Conservation (phyloP, 1,284 basidiomycete genomes). For the Singerocomus rubriflavus region DNA sequence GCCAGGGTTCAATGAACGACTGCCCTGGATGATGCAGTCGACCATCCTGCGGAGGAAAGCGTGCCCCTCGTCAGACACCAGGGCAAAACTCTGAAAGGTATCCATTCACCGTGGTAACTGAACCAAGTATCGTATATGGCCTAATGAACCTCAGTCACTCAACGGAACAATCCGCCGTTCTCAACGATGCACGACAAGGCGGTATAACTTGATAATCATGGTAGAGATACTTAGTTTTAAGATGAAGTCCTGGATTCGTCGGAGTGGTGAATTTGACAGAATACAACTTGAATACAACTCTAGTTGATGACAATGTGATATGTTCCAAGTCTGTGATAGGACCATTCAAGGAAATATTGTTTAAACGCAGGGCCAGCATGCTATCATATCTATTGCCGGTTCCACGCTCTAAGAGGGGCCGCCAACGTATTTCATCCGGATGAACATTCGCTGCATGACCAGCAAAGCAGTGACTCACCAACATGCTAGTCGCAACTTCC, state of each 20-base stretch:
- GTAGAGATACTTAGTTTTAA: background rate
- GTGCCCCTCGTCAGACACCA: background rate
- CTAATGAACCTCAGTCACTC: background rate
- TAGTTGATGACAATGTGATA: background rate
- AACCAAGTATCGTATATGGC: too few species aligned
- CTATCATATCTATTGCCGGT: background rate
- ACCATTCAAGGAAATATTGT: background rate
- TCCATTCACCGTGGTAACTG: background rate
- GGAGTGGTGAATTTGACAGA: background rate
- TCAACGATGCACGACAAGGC: background rate
- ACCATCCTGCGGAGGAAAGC: background rate
- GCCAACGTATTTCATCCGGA: background rate
- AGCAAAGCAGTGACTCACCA: slow-evolving; percentile 11
- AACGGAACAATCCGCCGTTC: background rate
- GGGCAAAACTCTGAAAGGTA: background rate
- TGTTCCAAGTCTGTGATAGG: background rate
- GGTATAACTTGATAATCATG: background rate
- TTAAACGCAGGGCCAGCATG: background rate
- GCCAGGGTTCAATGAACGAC: background rate
- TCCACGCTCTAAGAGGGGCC: background rate
- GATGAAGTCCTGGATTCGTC: background rate
- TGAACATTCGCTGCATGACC: background rate
- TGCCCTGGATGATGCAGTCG: background rate
- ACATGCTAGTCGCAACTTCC: slow-evolving; percentile 75
- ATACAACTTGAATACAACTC: background rate